Conservation (phyloP, 495 filamentous ascomycete species). For the Terfezia claveryi region DNA sequence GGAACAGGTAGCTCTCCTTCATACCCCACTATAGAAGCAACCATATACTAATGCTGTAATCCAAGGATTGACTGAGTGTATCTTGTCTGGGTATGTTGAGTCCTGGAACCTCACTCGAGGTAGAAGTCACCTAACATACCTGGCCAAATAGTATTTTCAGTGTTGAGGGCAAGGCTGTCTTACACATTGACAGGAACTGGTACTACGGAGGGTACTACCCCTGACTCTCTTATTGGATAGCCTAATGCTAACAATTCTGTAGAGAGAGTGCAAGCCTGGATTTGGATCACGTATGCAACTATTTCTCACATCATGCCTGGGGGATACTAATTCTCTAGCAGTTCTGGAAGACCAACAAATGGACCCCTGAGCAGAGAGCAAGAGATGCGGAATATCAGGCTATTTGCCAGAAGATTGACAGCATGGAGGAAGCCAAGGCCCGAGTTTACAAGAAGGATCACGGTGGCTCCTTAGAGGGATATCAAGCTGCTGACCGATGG, state of each 20-base stretch:
- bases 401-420: constrained; percentile 58
- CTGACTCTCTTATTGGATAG: neutral
- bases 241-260: constrained; percentile 1
- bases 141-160: constrained; percentile 51
- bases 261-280: constrained; percentile 13
- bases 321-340: constrained; percentile 1
- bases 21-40: constrained; percentile 13
- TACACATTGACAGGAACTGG: constrained; percentile 97
- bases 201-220: constrained; percentile 74
- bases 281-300: neutral
- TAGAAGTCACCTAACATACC: neutral
- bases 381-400: constrained; percentile 32
- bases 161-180: constrained; percentile 95
- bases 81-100: constrained; percentile 65
- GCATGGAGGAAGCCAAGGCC: constrained; percentile 42
- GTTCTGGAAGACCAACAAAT: constrained; percentile 21
- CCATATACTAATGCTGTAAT: constrained; percentile 10
- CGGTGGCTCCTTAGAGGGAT: neutral
- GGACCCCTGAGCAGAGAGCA: constrained; percentile 16
- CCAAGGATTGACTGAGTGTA: constrained; percentile 90
- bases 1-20: constrained; percentile 56
- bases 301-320: neutral
- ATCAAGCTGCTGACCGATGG: neutral
- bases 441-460: neutral
- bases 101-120: neutral